Conservation (phyloP, 495 filamentous ascomycete species). For the Aspergillus baeticus region DNA sequence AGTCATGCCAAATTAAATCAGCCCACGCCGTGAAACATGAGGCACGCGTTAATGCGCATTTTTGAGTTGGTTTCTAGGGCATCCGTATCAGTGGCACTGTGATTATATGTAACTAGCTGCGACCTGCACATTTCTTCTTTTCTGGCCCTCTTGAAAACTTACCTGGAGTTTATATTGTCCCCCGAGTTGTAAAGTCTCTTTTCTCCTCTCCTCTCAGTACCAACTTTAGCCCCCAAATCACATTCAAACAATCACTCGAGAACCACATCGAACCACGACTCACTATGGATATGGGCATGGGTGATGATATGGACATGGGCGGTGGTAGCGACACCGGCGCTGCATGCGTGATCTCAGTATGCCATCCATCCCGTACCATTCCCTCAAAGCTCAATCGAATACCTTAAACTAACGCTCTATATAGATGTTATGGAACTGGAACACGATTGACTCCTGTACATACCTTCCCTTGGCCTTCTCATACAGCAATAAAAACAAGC, state of each 20-base stretch:
- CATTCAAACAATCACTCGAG: neutral
- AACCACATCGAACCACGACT: neutral
- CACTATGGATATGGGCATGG: slow-evolving; percentile 22
- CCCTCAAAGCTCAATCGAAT: slow-evolving; percentile 1
- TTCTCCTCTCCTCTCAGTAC: neutral
- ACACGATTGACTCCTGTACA: slow-evolving; percentile 64
- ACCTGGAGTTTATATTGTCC: neutral
- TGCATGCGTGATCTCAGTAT: slow-evolving; percentile 46
- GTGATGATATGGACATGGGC: slow-evolving; percentile 20
- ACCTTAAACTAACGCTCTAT: neutral
- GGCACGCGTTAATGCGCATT: neutral
- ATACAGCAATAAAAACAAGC: neutral
- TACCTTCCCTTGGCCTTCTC: no score
- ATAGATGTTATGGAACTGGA: slow-evolving; percentile 80
- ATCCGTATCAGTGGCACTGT: neutral
- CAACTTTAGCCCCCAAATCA: neutral
- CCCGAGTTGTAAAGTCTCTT: neutral
- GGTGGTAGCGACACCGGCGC: neutral
- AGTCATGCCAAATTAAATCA: neutral
- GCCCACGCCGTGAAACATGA: neutral
- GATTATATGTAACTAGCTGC: neutral
- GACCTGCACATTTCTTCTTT: no score
- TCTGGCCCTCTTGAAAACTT: no score
- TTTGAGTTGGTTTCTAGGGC: neutral
- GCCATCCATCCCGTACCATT: neutral